These are phyloP conservation scores for Limonium bicolor DNA, from an alignment of 148 eudicot species.

Conservation along the genomic window DNA sequence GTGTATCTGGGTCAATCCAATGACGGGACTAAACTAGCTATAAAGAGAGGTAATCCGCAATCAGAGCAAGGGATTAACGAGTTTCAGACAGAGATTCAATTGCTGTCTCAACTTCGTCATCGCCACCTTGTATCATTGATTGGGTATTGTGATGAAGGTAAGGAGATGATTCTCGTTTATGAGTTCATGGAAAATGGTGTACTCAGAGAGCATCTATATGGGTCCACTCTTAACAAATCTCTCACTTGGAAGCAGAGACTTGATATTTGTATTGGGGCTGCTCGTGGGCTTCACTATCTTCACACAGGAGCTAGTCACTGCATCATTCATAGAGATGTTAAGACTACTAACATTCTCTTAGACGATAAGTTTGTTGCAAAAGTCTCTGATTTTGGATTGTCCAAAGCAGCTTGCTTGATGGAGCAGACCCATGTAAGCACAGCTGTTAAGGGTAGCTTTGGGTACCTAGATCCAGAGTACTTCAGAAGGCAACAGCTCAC, in stretches of 20 bases:
- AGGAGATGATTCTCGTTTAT: slow-evolving; percentile 53
- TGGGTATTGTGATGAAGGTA: slow-evolving; percentile 42
- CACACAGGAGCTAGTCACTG: slow-evolving; percentile 59
- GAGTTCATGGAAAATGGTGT: slow-evolving; percentile 59
- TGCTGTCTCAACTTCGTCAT: slow-evolving; percentile 49
- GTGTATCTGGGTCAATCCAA: slow-evolving; percentile 34
- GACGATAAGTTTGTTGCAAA: slow-evolving; percentile 50
- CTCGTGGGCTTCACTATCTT: slow-evolving; percentile 59
- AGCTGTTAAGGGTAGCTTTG: slow-evolving; percentile 52
- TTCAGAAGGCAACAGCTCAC: slow-evolving; percentile 51
- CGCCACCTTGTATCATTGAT: slow-evolving; percentile 54
- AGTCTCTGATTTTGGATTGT: slow-evolving; percentile 53
- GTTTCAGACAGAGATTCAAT: slow-evolving; percentile 50
- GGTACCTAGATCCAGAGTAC: slow-evolving; percentile 57
- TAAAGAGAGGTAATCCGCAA: slow-evolving; percentile 44
- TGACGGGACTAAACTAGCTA: slow-evolving; percentile 40
- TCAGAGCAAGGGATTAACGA: slow-evolving; percentile 55
- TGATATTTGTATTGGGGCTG: slow-evolving; percentile 51
- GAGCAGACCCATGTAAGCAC: slow-evolving; percentile 64
- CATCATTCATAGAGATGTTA: slow-evolving; percentile 54
- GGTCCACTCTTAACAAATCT: slow-evolving; percentile 17
- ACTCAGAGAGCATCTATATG: slow-evolving; percentile 49
- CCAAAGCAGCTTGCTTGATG: slow-evolving; percentile 36
- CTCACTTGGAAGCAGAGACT: slow-evolving; percentile 53
- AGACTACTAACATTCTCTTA: slow-evolving; percentile 50